Base-by-base conservation (phyloP, 495 filamentous ascomycete species). In the Cercophora sp. region DNA sequence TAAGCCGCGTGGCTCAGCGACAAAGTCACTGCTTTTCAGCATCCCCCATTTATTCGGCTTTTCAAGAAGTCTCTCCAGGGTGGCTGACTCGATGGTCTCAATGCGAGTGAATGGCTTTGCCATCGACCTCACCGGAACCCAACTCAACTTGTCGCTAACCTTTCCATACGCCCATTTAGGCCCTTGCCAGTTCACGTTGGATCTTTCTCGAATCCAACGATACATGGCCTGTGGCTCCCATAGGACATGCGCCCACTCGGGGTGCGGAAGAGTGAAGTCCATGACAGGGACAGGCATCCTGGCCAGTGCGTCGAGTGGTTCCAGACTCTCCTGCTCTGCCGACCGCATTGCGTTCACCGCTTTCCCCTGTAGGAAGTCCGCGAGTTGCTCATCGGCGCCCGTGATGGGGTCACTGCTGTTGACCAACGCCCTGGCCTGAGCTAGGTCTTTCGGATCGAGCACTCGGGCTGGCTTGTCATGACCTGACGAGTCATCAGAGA, bases 271-370 rank as follows among this genome's bases (percentile, higher is more conserved):
- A 0, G 77, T 79, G 51, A 86, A 82, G 44, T 87, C 84, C 69
- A 86, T 69, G 1, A 74, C 47, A 0, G 84, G 84, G 16, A 87
- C 73, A 22, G 72, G 55, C 15, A 86, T 66, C 47, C 85, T 73
- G 25, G 70, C 68, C 8, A 74, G 78, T 0, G 80, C 75, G 48
- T 85, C 83, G 4, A 72, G 74, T 42, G 79, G 73, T 31, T 80
- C 69, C 18, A 88, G 68, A 36, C 78, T 78, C 60, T 88, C 85
- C 51, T 88, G 84, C 52, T 82, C 81, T 6, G 80, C 55, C 6
- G 59, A 62, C 29, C 65, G 66, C 48, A 67, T 73, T 22, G 68
- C 71, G 10, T 63, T 58, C 32, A 60, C 58, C 18, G 74, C 79
- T 11, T 69, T 63, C n/a, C 77, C 71, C 24, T 66, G 59, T n/a